Evolutionary conservation across 352 stramenopile genomes (phyloP), one percentile per base, ranked within the genome.

Genomic region (Thraustochytrium sp.): DNA sequence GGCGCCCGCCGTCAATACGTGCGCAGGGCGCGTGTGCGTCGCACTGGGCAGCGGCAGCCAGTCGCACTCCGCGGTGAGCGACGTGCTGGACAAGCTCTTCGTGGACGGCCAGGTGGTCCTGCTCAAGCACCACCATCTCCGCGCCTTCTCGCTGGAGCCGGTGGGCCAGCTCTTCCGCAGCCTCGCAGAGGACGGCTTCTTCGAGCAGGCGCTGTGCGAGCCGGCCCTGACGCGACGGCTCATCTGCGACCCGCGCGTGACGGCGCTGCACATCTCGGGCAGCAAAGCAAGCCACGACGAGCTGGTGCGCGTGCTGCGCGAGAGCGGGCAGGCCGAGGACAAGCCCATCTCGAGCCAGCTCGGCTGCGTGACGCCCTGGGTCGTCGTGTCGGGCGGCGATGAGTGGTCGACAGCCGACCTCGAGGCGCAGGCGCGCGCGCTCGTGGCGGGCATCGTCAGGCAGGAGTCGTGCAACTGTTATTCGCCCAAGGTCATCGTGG

Each of bases 71-170:
- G 77, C 85, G 2, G 18, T 87, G 11, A 73, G 85, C 37, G 87
- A 90, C 78, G 51, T 78, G 0, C 84, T 89, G 21, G 82, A 89
- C 37, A n/a, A 61, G 2, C 56, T 87, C 21, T 72, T 89, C 16
- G 64, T 88, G 44, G 44, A 85, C 21, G 61, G 74, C 8, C 46
- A 86, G 8, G 62, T 72, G 16, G 65, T 84, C 0, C 82, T 89
- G 18, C 1, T 89, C 5, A 90, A 90, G 65, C 86, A 89, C 59
- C 86, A 90, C 76, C 85, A 86, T 18, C 54, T 90, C 4, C 86
- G 87, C 23, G 59, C 62, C 1, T 86, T 76, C 64, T 53, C 86
- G 2, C 3, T 34, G 21, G 65, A 68, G 49, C 64, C 72, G 0
- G 76, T 85, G 46, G 53, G 26, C 8, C 72, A 82, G 11, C 49